Evolutionary conservation across 1,139 yeast species (phyloP).

Genomic region (Geotrichum australiense): DNA sequence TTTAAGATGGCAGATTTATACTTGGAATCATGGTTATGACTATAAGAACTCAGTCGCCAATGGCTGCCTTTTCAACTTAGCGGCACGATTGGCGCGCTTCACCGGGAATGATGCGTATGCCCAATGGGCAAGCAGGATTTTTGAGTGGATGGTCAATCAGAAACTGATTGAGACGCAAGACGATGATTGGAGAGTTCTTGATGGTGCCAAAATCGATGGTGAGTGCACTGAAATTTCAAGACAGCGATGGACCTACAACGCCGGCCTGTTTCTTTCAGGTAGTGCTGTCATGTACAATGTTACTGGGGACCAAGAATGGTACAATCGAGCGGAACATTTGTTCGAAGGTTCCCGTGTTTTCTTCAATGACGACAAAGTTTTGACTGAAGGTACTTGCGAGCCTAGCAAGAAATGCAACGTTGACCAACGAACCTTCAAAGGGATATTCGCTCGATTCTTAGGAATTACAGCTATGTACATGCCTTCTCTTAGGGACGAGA

Average conservation of each 20-base stretch:
- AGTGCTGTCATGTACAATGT: slow-evolving; percentile 73
- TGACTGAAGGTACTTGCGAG: slow-evolving; percentile 83
- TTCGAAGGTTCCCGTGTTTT: slow-evolving; percentile 44
- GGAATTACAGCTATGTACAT: slow-evolving; percentile 67
- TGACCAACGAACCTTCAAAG: slow-evolving; percentile 88
- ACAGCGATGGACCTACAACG: slow-evolving; percentile 82
- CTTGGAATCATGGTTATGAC: slow-evolving; percentile 90
- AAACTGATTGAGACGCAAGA: slow-evolving; percentile 44
- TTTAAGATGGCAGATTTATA: slow-evolving; percentile 91
- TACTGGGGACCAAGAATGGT: slow-evolving; percentile 66
- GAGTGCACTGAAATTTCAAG: slow-evolving; percentile 57
- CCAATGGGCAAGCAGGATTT: slow-evolving; percentile 72
- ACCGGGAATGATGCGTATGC: slow-evolving; percentile 63
- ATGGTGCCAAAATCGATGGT: slow-evolving; percentile 60
- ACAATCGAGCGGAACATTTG: slow-evolving; percentile 38
- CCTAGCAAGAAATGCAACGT: slow-evolving; percentile 55
- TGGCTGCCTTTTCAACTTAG: slow-evolving; percentile 83
- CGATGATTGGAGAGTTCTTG: slow-evolving; percentile 47
- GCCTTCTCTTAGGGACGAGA: slow-evolving; percentile 51
- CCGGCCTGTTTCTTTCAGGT: slow-evolving; percentile 73
- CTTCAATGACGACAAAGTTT: slow-evolving; percentile 53
- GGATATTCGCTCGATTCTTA: slow-evolving; percentile 67
- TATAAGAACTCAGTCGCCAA: slow-evolving; percentile 87
- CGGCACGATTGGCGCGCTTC: slow-evolving; percentile 79
- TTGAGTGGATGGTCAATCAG: slow-evolving; percentile 71